phyloP scores from a whole-genome alignment of 768 basidiomycete species.

The Inosperma sp. region DNA sequence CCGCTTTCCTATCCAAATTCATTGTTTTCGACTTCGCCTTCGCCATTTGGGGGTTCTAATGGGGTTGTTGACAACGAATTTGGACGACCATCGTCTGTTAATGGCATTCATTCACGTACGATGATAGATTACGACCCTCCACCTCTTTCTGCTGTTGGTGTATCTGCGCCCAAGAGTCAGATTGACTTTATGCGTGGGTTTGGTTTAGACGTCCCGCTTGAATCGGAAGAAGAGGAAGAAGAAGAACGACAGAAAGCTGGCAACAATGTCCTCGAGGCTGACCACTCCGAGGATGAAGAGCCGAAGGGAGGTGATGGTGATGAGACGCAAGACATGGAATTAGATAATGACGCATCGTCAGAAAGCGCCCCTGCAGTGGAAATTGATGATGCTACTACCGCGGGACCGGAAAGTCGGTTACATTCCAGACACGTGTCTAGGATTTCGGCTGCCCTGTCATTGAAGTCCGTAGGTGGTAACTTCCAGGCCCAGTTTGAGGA shows the following conservation, averaged over 20 bases:
- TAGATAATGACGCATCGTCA: slow-evolving; percentile 31
- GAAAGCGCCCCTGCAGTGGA: slow-evolving; percentile 20
- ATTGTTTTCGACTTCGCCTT: slow-evolving; percentile 27
- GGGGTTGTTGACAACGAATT: slow-evolving; percentile 9
- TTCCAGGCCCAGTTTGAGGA: slow-evolving; percentile 32
- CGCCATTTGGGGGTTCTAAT: slow-evolving; percentile 7
- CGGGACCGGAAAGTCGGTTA: slow-evolving; percentile 45
- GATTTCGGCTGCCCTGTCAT: slow-evolving; percentile 62
- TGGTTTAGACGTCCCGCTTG: slow-evolving; percentile 74
- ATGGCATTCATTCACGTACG: slow-evolving; percentile 48
- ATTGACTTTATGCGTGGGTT: slow-evolving; percentile 79
- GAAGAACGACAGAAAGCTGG: no score
- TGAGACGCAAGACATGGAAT: slow-evolving; percentile 33
- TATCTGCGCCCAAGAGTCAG: slow-evolving; percentile 41
- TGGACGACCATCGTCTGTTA: slow-evolving; percentile 32
- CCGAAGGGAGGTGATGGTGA: slow-evolving; percentile 26
- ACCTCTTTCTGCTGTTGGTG: slow-evolving; percentile 36
- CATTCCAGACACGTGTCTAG: slow-evolving; percentile 70
- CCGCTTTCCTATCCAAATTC: slow-evolving; percentile 39
- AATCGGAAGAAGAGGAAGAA: slow-evolving; percentile 60
- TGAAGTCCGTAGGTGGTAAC: slow-evolving; percentile 56
- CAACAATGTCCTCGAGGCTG: slow-evolving; percentile 35
- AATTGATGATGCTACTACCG: slow-evolving; percentile 33
- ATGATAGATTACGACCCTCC: slow-evolving; percentile 45
- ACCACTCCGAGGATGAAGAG: slow-evolving; percentile 40